Base-by-base conservation (phyloP, 805 yeast genomes). In the Myxozyma nipponensis region DNA sequence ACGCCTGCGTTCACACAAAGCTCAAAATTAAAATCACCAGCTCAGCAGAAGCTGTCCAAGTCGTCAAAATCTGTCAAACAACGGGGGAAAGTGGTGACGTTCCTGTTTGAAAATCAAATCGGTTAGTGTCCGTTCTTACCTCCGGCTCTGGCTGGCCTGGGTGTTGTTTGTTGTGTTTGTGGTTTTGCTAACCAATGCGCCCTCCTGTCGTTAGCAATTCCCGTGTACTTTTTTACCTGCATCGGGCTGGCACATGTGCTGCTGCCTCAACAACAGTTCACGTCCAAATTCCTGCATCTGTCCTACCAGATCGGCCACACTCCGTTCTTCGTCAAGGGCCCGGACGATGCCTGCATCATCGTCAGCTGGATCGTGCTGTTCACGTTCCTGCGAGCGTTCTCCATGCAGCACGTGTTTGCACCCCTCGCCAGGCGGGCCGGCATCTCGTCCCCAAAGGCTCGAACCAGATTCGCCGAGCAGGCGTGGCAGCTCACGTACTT, bases 381-480 rank as follows among this genome's bases (percentile, higher is more conserved):
- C 48, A 76, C 81, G 1, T 75, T 84, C 46, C 62, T 83, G 32
- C 72, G 95, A 56, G 75, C 84, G 3, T 66, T 75, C n/a, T 58
- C 78, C 32, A 83, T 86, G 82, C 73, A 75, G 46, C 77, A 69
- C 56, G 57, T 78, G 7, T 74, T 84, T 43, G 72, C 70, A 47
- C 88, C 90, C 18, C 61, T 81, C 42, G 87, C 87, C 26, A 41
- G 34, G 4, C 1, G 58, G 57, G 24, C 47, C 42, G 70, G 77
- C 22, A 79, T 85, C 43, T 66, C 66, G 36, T 68, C 74, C 1
- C 66, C 64, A 15, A 82, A 80, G 60, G 77, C 83, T 0, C 70
- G 73, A 21, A 77, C 77, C 49, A 76, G 96, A 50, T 88, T 86
- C 63, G 84, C 87, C 49, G 96, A 88, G 68, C 96, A 88, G 71